Evolutionary conservation across 2,329 filamentous ascomycete species (phyloP).

Genomic region (Tolypocladium ovalisporum): DNA sequence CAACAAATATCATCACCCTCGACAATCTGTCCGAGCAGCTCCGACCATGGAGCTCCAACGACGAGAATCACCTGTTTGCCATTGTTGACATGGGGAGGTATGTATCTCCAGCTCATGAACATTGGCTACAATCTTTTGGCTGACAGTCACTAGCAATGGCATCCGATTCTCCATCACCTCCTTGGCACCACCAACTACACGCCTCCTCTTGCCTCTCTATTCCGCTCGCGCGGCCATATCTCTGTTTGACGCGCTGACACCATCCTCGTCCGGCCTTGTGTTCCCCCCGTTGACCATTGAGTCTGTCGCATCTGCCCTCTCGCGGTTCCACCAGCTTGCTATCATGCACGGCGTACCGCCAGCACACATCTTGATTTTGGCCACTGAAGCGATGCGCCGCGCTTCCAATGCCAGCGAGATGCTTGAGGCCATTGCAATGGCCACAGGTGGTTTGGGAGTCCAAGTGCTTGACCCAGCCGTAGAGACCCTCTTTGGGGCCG

Average conservation of each 20-base stretch:
- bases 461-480: conserved; percentile 66
- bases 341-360: conserved; percentile 55
- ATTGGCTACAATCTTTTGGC: not conserved
- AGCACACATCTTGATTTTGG: conserved; percentile 61
- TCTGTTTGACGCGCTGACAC: conserved; percentile 70
- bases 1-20: conserved; percentile 36
- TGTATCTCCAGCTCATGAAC: conserved; percentile 3
- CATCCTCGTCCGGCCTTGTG: conserved; percentile 23
- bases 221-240: conserved; percentile 72
- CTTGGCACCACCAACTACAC: conserved; percentile 57
- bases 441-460: conserved; percentile 55
- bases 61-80: conserved; percentile 40
- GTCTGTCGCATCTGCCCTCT: conserved; percentile 54
- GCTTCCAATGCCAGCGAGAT: conserved; percentile 65
- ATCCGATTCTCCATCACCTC: conserved; percentile 87
- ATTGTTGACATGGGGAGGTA: conserved; percentile 52
- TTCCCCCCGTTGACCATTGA: conserved; percentile 48
- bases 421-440: conserved; percentile 48
- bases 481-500: conserved; percentile 71
- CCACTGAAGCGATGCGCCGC: conserved; percentile 80
- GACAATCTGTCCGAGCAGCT: conserved; percentile 38
- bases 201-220: conserved; percentile 68
- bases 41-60: conserved; percentile 34
- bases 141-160: conserved; percentile 55
- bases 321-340: conserved; percentile 63